These are phyloP conservation scores for Cerioporus squamosus DNA, from an alignment of 1,284 basidiomycete species.

Conservation along the genomic window DNA sequence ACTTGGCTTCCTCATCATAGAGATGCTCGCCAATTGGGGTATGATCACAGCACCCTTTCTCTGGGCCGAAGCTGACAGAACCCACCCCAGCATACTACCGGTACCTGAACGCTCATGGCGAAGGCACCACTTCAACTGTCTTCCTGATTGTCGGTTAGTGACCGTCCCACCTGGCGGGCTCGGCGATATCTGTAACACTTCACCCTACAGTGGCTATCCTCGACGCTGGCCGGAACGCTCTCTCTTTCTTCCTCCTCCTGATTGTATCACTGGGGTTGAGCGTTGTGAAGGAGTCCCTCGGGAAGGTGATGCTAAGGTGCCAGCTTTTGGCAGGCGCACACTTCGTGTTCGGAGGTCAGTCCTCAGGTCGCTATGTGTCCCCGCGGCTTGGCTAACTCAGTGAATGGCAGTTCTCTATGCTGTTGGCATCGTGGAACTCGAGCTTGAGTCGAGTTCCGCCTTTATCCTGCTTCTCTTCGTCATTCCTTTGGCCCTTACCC, in stretches of 20 bases:
- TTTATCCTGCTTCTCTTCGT: slow-evolving; percentile 84
- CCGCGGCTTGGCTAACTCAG: background rate
- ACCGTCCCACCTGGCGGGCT: background rate
- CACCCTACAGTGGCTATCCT: slow-evolving; percentile 74
- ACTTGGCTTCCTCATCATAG: slow-evolving; percentile 87
- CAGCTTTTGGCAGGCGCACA: slow-evolving; percentile 81
- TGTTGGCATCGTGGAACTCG: slow-evolving; percentile 90
- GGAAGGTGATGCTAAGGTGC: slow-evolving; percentile 79
- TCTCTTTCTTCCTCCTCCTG: slow-evolving; percentile 94
- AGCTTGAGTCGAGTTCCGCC: slow-evolving; percentile 87
- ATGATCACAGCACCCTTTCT: slow-evolving; percentile 19
- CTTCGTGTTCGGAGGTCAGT: slow-evolving; percentile 90
- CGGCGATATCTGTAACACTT: background rate
- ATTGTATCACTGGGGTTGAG: slow-evolving; percentile 89
- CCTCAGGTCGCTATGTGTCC: background rate
- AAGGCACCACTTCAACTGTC: slow-evolving; percentile 72
- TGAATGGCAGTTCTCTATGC: slow-evolving; percentile 77
- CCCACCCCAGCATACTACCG: slow-evolving; percentile 71
- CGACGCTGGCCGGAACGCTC: slow-evolving; percentile 91
- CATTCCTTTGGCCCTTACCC: slow-evolving; percentile 91
- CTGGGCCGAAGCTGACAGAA: background rate
- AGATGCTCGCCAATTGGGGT: slow-evolving; percentile 93
- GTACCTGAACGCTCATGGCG: slow-evolving; percentile 90
- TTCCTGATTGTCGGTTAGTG: slow-evolving; percentile 84
- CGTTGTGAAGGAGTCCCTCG: slow-evolving; percentile 83